Evolutionary conservation across 1,284 basidiomycete species (phyloP).

Genomic region (Ceratobasidium sp.): DNA sequence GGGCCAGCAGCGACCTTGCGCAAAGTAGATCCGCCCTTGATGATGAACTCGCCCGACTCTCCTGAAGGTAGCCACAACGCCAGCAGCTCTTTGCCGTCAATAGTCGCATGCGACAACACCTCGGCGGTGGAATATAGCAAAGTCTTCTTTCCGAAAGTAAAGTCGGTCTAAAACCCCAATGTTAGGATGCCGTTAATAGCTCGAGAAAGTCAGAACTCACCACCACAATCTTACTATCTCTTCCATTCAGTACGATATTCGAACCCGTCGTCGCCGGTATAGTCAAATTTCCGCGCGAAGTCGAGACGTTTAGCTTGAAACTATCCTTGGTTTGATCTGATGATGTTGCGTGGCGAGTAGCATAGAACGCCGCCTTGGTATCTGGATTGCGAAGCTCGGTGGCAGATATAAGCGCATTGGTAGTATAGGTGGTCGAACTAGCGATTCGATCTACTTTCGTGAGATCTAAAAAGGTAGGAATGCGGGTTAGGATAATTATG

Average conservation of each 20-base stretch:
- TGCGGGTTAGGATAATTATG: not conserved
- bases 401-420: constrained; percentile 40
- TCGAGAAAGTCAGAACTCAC: constrained; percentile 5
- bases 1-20: constrained; percentile 20
- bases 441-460: constrained; percentile 33
- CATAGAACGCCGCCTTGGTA: constrained; percentile 54
- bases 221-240: constrained; percentile 44
- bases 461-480: not conserved
- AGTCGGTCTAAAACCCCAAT: constrained; percentile 28
- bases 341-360: constrained; percentile 54
- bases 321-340: constrained; percentile 49
- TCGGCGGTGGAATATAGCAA: constrained; percentile 47
- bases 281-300: constrained; percentile 49
- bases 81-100: constrained; percentile 34
- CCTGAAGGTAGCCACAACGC: constrained; percentile 36
- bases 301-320: constrained; percentile 51
- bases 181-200: not conserved
- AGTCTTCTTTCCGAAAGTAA: constrained; percentile 26
- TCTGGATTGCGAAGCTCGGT: constrained; percentile 51
- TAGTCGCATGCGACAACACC: constrained; percentile 37
- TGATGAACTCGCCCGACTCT: constrained; percentile 40
- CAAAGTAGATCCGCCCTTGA: constrained; percentile 39
- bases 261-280: constrained; percentile 43
- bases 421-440: constrained; percentile 36
- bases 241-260: constrained; percentile 21